Evolutionary conservation across 2,329 filamentous ascomycete species (phyloP).

Genomic region (Keithomyces neogunnii): DNA sequence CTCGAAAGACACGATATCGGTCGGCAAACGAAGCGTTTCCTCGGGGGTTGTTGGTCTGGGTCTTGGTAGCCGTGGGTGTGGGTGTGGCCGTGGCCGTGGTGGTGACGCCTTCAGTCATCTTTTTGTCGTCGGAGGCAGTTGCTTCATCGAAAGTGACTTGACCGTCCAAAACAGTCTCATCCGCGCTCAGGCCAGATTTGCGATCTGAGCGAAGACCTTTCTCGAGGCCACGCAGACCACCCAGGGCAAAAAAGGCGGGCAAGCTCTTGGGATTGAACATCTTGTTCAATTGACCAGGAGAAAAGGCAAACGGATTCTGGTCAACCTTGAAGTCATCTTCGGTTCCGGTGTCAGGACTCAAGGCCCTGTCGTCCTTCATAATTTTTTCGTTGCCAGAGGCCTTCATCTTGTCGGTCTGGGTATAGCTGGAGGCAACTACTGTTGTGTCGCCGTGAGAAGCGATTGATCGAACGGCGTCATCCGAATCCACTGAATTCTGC

Average conservation of each 20-base stretch:
- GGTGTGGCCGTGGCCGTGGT: background rate
- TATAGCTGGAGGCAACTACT: conserved; percentile 37
- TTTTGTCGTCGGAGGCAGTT: conserved; percentile 30
- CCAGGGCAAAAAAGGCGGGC: conserved; percentile 70
- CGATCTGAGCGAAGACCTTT: conserved; percentile 68
- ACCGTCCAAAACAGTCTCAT: conserved; percentile 61
- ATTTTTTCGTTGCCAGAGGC: conserved; percentile 43
- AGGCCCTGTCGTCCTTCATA: conserved; percentile 56
- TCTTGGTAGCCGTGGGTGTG: conserved; percentile 1
- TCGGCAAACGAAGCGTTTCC: conserved; percentile 42
- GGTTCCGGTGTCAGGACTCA: conserved; percentile 68
- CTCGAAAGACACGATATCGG: conserved; percentile 60
- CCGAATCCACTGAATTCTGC: conserved; percentile 63
- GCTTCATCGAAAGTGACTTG: conserved; percentile 65
- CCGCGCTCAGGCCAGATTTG: conserved; percentile 63
- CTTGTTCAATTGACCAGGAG: conserved; percentile 75
- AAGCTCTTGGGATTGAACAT: conserved; percentile 85
- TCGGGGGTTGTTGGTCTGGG: conserved; percentile 6
- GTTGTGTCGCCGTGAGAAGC: conserved; percentile 57
- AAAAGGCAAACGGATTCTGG: conserved; percentile 79
- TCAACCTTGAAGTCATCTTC: conserved; percentile 68
- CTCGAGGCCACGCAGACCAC: conserved; percentile 70
- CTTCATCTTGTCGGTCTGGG: conserved; percentile 31
- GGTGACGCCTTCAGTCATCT: conserved; percentile 20
- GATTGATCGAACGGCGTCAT: conserved; percentile 50